Evolutionary conservation across 1,139 yeast species (phyloP), one percentile per base, ranked within the genome.

Genomic region (Sugiyamaella japonica): DNA sequence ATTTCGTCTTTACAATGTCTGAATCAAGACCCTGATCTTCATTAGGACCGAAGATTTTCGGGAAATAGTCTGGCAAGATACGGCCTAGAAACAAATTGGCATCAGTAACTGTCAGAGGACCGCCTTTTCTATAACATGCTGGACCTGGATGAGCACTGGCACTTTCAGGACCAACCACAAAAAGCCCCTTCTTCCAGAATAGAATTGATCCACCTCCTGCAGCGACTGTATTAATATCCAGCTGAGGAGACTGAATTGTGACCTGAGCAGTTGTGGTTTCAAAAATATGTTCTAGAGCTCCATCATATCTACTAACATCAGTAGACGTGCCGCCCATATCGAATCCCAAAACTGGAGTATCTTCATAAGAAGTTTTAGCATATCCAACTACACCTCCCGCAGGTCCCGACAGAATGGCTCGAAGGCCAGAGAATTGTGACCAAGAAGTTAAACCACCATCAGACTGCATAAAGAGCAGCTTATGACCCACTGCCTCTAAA

Each of bases 261-360:
- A 80, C 80, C 31, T 82, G 81, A 9, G 84, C 84, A 2, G 81
- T 79, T 8, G 77, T 70, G 12, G 81, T 77, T 61, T 80, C 83
- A 61, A 79, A 79, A n/a, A 77, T 76, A 52, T 77, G 80, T 58
- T 80, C 83, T 45, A 73, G 71, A 13, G 71, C 66, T 7, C 84
- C 83, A 51, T 69, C 72, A 58, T 75, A 78, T 29, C 81, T 65
- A 2, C 82, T 77, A 5, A 80, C 84, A 66, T 80, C 84, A 0
- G 84, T 80, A 1, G 83, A 79, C 3, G 84, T 80, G 32, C 84
- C 84, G 25, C 84, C 84, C 84, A 80, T 80, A 66, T 80, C 84
- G 60, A 81, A 81, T 0, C 84, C 84, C 38, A 80, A 73, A 16
- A 78, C 73, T 57, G 55, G 67, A 44, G 59, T 56, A 7, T 55